phyloP scores from a whole-genome alignment of 2,329 filamentous ascomycete genomes.

The Cadophora gregata region DNA sequence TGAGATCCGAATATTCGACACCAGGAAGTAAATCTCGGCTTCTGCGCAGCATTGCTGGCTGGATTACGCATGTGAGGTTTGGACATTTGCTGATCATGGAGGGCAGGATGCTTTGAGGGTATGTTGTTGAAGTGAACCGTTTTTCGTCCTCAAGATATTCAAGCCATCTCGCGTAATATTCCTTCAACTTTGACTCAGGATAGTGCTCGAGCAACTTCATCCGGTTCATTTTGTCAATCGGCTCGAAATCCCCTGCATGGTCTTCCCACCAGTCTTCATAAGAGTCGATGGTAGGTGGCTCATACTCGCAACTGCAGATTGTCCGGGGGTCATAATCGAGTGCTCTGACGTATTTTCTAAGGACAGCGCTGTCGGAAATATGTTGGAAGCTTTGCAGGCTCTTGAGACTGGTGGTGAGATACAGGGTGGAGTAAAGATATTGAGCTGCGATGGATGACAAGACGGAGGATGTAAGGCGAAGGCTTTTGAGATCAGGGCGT shows the following conservation, averaged over 20 bases:
- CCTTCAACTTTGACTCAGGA: neutral
- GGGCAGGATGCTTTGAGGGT: neutral
- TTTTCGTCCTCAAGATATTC: neutral
- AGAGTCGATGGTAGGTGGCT: neutral
- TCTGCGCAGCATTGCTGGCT: neutral
- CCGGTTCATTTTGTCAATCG: neutral
- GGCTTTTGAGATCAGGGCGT: neutral
- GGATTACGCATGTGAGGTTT: neutral
- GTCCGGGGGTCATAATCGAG: neutral
- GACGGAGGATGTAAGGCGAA: neutral
- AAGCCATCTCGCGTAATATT: neutral
- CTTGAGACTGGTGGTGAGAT: constrained; percentile 7
- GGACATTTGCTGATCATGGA: neutral
- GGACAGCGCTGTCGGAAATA: neutral
- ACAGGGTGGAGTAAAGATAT: neutral
- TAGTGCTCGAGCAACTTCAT: neutral
- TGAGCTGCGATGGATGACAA: neutral
- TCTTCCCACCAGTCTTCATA: constrained; percentile 1
- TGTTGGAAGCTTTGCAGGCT: neutral
- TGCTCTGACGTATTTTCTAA: neutral
- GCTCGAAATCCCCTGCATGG: constrained; percentile 3
- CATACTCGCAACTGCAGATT: neutral
- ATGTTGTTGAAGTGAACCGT: too few relatives aligned
- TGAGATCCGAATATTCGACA: neutral
- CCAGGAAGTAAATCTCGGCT: neutral